Evolutionary conservation across 176 grass and related monocot species (phyloP), one percentile per base, ranked within the genome.

Genomic region (Areca catechu): DNA sequence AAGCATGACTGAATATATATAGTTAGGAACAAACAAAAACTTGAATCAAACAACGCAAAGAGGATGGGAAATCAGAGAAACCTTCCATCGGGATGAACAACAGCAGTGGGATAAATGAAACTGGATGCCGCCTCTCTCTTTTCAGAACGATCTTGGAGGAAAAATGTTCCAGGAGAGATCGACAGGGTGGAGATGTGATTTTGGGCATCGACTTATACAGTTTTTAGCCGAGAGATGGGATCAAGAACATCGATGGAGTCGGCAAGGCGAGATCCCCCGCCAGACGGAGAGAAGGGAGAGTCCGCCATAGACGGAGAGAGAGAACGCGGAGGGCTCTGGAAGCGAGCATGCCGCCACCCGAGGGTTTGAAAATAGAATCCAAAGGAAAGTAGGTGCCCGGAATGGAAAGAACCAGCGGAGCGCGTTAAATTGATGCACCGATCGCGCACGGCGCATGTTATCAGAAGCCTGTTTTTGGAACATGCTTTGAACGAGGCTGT

Each of bases 41-140:
- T 2, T 1, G 30, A 22, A 34, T 58, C 63, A 53, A 66, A 9
- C 25, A 12, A 55, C 7, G 34, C 17, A 63, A 19, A 60, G n/a
- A 2, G 14, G n/a, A 16, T 27, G 2, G 1, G 24, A 22, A 24
- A 58, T 60, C 62, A 14, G 20, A 17, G 65, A 37, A 58, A 91
- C 92, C 86, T 88, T 75, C 10, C 92, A 43, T 80, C 78, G 4
- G 83, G 86, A 65, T 96, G 83, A 34, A 96, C 61, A 50, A 96
- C 34, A 24, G 92, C 80, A 3, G 77, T 19, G 0, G 73, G 73
- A n/a, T 76, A 67, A 9, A 76, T 14, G 15, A 43, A 56, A 21
- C 59, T 10, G 19, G 81, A 53, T 1, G 20, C 25, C 18, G n/a
- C 17, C 24, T 53, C 49, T 48, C 20, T 53, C 48, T 65, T 65